These are phyloP conservation scores for Fusarium hainanense DNA, from an alignment of 2,329 filamentous ascomycete species.

Conservation along the genomic window DNA sequence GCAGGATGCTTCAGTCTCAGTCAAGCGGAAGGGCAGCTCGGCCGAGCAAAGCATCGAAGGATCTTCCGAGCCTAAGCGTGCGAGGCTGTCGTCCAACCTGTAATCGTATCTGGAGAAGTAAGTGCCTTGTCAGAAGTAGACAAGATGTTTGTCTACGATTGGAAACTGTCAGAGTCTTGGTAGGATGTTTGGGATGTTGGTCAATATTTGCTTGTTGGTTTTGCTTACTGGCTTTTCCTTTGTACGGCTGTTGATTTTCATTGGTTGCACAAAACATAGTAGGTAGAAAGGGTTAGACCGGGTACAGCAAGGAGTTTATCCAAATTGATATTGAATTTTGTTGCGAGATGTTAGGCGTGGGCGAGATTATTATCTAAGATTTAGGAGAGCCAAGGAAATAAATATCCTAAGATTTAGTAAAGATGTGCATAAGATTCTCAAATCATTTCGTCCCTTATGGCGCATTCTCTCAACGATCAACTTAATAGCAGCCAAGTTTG, in stretches of 20 bases:
- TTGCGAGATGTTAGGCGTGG: too few species aligned
- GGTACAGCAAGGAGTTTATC: neutral
- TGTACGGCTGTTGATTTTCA: neutral
- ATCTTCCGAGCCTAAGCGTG: neutral
- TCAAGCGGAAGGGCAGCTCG: neutral
- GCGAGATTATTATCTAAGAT: too few species aligned
- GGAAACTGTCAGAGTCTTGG: neutral
- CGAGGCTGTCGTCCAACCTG: neutral
- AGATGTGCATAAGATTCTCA: neutral
- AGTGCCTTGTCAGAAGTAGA: neutral
- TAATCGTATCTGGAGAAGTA: too few species aligned
- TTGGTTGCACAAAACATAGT: neutral
- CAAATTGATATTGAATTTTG: neutral
- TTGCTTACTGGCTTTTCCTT: neutral
- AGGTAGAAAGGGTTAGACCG: neutral
- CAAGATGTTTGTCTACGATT: neutral
- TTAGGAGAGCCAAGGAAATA: neutral
- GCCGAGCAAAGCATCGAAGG: neutral
- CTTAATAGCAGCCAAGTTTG: constrained; percentile 10
- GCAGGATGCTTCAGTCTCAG: neutral
- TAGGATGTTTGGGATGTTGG: neutral
- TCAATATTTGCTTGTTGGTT: neutral
- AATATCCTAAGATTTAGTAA: neutral
- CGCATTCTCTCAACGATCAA: neutral
- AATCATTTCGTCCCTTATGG: neutral